phyloP scores from a whole-genome alignment of 2,329 filamentous ascomycete species.

The Pseudocercospora eumusae region DNA sequence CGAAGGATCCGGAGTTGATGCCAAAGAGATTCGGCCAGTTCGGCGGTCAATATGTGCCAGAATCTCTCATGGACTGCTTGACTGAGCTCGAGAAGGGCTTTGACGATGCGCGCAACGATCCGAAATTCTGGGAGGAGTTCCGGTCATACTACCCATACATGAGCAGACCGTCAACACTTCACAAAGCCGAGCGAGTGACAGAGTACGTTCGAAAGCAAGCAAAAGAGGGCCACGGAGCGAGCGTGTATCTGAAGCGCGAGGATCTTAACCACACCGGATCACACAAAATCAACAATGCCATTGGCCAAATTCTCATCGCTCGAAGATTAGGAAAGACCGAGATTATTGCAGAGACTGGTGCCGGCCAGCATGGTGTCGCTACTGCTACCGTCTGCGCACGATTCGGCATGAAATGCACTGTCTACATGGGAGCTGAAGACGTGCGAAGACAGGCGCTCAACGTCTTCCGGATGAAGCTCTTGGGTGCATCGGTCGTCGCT shows the following conservation, averaged over 20 bases:
- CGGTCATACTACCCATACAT: constrained; percentile 96
- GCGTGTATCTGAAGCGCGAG: constrained; percentile 97
- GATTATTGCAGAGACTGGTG: constrained; percentile 97
- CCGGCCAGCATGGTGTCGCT: constrained; percentile 95
- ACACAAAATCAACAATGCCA: constrained; percentile 99
- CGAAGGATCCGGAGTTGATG: constrained; percentile 56
- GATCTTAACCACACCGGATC: constrained; percentile 97
- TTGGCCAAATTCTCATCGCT: constrained; percentile 89
- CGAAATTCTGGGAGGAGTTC: constrained; percentile 95
- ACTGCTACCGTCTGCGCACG: constrained; percentile 97
- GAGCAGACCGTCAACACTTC: constrained; percentile 88
- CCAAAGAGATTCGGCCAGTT: constrained; percentile 92
- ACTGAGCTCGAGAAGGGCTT: constrained; percentile 89
- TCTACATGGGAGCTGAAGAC: constrained; percentile 98
- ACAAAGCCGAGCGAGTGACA: constrained; percentile 84
- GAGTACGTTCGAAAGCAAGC: constrained; percentile 49
- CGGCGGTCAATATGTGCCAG: constrained; percentile 94
- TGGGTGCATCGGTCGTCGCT: constrained; percentile 88
- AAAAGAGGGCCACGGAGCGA: constrained; percentile 73
- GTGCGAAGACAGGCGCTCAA: constrained; percentile 94
- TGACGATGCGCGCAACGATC: constrained; percentile 80
- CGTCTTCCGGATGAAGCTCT: constrained; percentile 96
- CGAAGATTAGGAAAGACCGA: constrained; percentile 86
- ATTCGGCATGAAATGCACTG: constrained; percentile 96
- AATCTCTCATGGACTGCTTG: constrained; percentile 96